phyloP scores from a whole-genome alignment of 257 asterid species.

The Gentiana dahurica region DNA sequence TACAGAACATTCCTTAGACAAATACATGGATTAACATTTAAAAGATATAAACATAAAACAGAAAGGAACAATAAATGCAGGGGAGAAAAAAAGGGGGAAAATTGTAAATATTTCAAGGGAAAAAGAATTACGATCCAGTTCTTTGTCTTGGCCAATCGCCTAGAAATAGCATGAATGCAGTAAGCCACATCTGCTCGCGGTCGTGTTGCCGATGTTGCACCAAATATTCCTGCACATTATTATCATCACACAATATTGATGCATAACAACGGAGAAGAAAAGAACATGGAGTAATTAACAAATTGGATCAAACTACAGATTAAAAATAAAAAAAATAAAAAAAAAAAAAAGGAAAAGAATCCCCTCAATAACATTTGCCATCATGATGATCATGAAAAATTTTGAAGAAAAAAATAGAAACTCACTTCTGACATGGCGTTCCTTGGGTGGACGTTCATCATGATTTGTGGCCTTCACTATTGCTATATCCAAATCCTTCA shows the following conservation, averaged over 20 bases:
- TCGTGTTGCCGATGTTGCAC: slow-evolving; percentile 48
- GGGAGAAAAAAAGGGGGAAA: not conserved
- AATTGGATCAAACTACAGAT: no score
- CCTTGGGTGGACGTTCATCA: slow-evolving; percentile 78
- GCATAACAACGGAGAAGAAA: no score
- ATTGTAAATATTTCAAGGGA: not conserved
- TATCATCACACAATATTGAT: no score
- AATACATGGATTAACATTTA: not conserved
- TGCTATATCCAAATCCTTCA: slow-evolving; percentile 81
- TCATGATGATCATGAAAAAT: no score
- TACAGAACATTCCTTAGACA: not conserved
- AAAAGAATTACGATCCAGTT: slow-evolving; percentile 62
- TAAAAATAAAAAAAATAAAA: no score
- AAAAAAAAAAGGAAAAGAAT: not conserved
- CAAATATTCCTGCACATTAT: slow-evolving; percentile 39
- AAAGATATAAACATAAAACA: not conserved
- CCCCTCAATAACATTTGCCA: no score
- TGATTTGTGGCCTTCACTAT: slow-evolving; percentile 90
- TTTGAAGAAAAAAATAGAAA: not conserved
- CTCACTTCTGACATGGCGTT: slow-evolving; percentile 87
- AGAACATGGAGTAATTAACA: no score
- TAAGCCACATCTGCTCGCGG: slow-evolving; percentile 91
- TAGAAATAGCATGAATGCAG: slow-evolving; percentile 76
- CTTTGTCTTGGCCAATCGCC: slow-evolving; percentile 61
- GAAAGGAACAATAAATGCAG: not conserved